Conservation (phyloP, 257 asterid genomes). For the Leptodermis oblonga region DNA sequence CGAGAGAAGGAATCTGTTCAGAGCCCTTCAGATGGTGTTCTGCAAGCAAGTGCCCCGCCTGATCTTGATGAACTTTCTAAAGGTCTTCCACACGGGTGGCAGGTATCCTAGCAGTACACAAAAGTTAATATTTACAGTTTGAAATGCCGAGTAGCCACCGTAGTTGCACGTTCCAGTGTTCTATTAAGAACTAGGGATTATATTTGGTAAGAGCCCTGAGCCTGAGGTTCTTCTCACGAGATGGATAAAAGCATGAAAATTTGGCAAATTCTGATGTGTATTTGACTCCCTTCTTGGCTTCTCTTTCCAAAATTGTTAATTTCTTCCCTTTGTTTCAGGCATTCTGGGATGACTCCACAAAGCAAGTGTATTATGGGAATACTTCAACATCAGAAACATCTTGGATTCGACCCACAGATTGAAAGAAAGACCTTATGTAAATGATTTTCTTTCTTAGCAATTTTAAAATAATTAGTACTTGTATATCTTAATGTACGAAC, state of each 20-base stretch:
- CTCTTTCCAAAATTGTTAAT: background rate
- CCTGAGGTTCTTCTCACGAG: too few species aligned
- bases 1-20: conserved; percentile 42
- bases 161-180: background rate
- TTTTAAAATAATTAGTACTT: background rate
- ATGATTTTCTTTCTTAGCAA: background rate
- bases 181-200: background rate
- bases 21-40: conserved; percentile 34
- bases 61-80: conserved; percentile 56
- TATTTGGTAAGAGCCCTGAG: background rate
- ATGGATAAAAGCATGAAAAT: too few species aligned
- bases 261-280: background rate
- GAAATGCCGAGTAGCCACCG: background rate
- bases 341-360: conserved; percentile 77
- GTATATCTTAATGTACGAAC: background rate
- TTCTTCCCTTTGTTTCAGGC: conserved; percentile 37
- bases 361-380: conserved; percentile 72
- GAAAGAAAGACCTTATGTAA: conserved; percentile 10
- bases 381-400: conserved; percentile 66
- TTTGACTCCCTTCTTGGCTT: background rate
- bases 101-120: conserved; percentile 39
- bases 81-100: conserved; percentile 93
- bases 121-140: too few species aligned
- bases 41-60: conserved; percentile 41
- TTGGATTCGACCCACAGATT: conserved; percentile 64